Base-by-base conservation (phyloP, 2,329 filamentous ascomycete genomes). In the Fusarium falciforme region DNA sequence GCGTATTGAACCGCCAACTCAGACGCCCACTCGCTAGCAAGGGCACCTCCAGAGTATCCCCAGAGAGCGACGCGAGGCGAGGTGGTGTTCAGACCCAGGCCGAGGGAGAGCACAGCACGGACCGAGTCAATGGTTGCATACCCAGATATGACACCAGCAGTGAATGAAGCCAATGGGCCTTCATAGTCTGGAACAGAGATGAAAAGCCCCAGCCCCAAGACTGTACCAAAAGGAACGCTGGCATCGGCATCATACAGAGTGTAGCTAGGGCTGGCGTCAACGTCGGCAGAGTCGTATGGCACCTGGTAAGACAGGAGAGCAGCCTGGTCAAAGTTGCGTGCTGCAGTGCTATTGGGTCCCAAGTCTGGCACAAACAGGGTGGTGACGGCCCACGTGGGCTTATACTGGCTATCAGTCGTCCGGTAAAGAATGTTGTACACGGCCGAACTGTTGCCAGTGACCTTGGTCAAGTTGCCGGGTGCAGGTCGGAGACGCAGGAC, bases 41-140 rank as follows among this genome's bases (percentile, higher is more conserved):
- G 70, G 2, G 85, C 84, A 5, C 89, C 89, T 4, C 89, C 89
- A 1, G 86, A 89, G 74, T 90, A 90, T 0, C 89, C 89, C 87
- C 87, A 90, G 10, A 89, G 79, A 0, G 85, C 84, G 35, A 84
- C 79, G 4, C 76, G 79, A 0, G 83, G 78, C 2, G 27, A 22
- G 0, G 49, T 54, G 0, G 47, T 49, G 49, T 74, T 61, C 4
- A 81, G 74, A 1, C 75, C 87, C 8, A 86, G 67, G 0, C 78
- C 78, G 5, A 79, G 76, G 6, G 77, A 76, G 16, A 84, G 72
- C 1, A 84, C 81, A 2, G 85, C 85, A 6, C 87, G 85, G 1
- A 87, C 76, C 1, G 83, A 83, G 71, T 88, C 84, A 20, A 87
- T 77, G 3, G 83, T 84, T 0, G 83, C 83, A 49, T 87, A 82